Base-by-base conservation (phyloP, 1,284 basidiomycete genomes). In the Exobasidium cylindrosporum region DNA sequence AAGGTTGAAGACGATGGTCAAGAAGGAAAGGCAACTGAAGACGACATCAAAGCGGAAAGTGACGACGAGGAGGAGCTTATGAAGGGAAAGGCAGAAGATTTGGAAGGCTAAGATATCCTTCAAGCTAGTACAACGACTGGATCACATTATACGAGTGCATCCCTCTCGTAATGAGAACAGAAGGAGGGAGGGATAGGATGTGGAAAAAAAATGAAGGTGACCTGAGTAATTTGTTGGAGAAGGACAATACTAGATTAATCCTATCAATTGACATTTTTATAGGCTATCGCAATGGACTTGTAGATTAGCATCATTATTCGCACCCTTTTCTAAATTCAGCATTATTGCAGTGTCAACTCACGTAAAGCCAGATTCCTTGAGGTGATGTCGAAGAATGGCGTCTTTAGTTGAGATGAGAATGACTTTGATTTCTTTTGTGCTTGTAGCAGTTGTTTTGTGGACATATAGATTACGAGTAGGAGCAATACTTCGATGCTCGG, bases 41-140 rank as follows among this genome's bases (percentile, higher is more conserved):
- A 81, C 0, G 81, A 82, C 11, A 80, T 82, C 23, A 81, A 81
- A 3, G 83, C 81, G 55, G 85, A 84, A 58, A 85, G 85, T 35
- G 85, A 86, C 1, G 87, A 88, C 35, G 84, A 84, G 58, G 84
- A 84, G 14, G 84, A 85, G 70, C 82, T 83, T 49, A 4, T 11
- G n/a, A 32, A 49, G n/a, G 63, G 45, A n/a, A 83, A 84, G 62
- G 81, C 87, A 54, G 87, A 84, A 45, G 89, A 91, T 68, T 84
- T 86, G 74, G 90, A 92, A 74, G 89, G 87, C 26, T 89, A 78
- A 82, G n/a, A n/a, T n/a, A n/a, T n/a, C n/a, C n/a, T n/a, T n/a
- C n/a, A n/a, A n/a, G n/a, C n/a, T n/a, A n/a, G n/a, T n/a, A n/a
- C n/a, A n/a, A n/a, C n/a, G n/a, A n/a, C n/a, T n/a, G n/a, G n/a